Evolutionary conservation across 495 filamentous ascomycete genomes (phyloP).

Genomic region (Staphylotrichum longicolle): DNA sequence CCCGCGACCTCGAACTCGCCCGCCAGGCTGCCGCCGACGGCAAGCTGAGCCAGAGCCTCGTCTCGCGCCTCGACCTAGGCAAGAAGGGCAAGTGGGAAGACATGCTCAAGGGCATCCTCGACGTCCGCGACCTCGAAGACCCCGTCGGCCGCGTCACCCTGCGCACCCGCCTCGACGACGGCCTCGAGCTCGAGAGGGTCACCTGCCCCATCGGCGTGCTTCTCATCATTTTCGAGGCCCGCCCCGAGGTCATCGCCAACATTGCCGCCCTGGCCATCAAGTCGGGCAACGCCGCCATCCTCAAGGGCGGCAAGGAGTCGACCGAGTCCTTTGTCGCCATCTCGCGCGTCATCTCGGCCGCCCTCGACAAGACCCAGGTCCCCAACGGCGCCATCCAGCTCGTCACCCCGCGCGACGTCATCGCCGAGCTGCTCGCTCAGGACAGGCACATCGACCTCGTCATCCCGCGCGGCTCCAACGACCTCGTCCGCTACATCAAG

Average conservation of each 20-base stretch:
- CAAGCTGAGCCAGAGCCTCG: conserved; percentile 73
- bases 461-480: conserved; percentile 90
- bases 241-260: conserved; percentile 98
- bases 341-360: conserved; percentile 75
- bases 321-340: conserved; percentile 90
- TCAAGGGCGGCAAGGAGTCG: conserved; percentile 97
- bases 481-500: conserved; percentile 88
- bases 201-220: conserved; percentile 94
- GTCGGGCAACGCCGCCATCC: conserved; percentile 93
- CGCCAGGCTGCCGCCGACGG: conserved; percentile 68
- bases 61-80: conserved; percentile 86
- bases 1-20: conserved; percentile 72
- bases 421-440: conserved; percentile 77
- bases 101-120: conserved; percentile 93
- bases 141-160: conserved; percentile 86
- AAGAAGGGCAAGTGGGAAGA: conserved; percentile 92
- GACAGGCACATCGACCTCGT: conserved; percentile 90
- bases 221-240: conserved; percentile 95
- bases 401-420: conserved; percentile 83
- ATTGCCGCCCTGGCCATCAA: conserved; percentile 97
- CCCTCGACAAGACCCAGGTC: conserved; percentile 72
- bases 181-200: conserved; percentile 76
- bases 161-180: conserved; percentile 85
- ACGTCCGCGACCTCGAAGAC: conserved; percentile 82
- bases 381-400: conserved; percentile 87